These are phyloP conservation scores for Apodospora peruviana DNA, from an alignment of 495 filamentous ascomycete species.

Conservation along the genomic window DNA sequence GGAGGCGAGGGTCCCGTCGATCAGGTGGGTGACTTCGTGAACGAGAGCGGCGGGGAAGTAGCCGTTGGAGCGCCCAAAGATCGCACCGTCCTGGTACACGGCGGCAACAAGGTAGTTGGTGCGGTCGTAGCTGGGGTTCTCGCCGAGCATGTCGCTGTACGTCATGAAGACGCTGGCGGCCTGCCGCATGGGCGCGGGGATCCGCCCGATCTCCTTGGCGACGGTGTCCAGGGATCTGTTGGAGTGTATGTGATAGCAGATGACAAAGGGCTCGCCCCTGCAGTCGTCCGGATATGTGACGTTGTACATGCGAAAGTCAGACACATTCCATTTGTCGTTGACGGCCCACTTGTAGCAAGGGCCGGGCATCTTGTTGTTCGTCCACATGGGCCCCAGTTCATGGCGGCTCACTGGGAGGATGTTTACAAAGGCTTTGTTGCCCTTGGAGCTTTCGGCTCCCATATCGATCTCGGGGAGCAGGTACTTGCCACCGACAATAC, in stretches of 20 bases:
- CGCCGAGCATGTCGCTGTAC: slow-evolving; percentile 2
- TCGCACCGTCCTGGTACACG: neutral
- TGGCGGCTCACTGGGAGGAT: neutral
- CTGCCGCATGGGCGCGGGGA: slow-evolving; percentile 4
- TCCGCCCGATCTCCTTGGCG: slow-evolving; percentile 3
- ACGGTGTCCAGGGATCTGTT: neutral
- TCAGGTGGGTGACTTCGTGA: slow-evolving; percentile 7
- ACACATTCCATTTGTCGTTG: neutral
- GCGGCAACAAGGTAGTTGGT: slow-evolving; percentile 11
- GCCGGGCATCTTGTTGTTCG: slow-evolving; percentile 3
- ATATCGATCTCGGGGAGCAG: slow-evolving; percentile 3
- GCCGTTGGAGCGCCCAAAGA: slow-evolving; percentile 6
- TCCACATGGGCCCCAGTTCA: neutral
- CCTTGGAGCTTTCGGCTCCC: neutral
- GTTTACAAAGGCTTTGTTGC: slow-evolving; percentile 1
- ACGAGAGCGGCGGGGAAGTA: slow-evolving; percentile 13
- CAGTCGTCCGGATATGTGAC: slow-evolving; percentile 8
- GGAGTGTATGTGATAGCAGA: slow-evolving; percentile 2
- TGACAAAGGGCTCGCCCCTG: neutral
- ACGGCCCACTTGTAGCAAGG: neutral
- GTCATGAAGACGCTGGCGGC: slow-evolving; percentile 1
- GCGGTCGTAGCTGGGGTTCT: slow-evolving; percentile 11
- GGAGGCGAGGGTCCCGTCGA: slow-evolving; percentile 9
- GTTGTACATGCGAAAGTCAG: slow-evolving; percentile 2
- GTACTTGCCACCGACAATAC: slow-evolving; percentile 2